phyloP scores from a whole-genome alignment of 441 rosid species.

The Heliophila coronopifolia region DNA sequence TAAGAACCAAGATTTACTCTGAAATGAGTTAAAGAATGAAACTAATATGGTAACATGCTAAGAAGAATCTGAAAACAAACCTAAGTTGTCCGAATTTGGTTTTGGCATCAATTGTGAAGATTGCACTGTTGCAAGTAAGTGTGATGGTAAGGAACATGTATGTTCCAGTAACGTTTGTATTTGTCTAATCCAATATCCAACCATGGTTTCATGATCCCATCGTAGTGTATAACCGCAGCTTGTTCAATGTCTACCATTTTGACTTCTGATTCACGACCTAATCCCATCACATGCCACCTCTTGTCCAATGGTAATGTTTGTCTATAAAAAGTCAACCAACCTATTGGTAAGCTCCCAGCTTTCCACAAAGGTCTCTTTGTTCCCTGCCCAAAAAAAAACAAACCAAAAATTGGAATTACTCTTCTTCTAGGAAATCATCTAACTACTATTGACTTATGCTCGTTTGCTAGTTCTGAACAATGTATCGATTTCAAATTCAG shows the following conservation, averaged over 20 bases:
- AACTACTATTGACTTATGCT: neutral
- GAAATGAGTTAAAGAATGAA: conserved; percentile 20
- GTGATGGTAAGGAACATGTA: conserved; percentile 46
- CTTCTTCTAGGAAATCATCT: conserved; percentile 4
- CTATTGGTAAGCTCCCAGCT: conserved; percentile 74
- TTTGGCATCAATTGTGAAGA: conserved; percentile 44
- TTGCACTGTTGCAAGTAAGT: conserved; percentile 74
- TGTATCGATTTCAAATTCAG: neutral
- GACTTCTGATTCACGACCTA: conserved; percentile 56
- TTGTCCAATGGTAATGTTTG: conserved; percentile 47
- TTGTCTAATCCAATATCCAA: conserved; percentile 52
- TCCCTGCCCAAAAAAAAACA: no score
- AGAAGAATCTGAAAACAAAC: conserved; percentile 19
- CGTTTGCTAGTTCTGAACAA: conserved; percentile 2
- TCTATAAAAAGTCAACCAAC: conserved; percentile 66
- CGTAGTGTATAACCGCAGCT: conserved; percentile 75
- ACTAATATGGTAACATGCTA: conserved; percentile 19
- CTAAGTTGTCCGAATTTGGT: conserved; percentile 1
- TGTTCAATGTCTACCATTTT: conserved; percentile 35
- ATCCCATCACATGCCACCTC: conserved; percentile 71
- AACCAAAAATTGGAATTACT: no score
- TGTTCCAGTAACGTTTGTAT: conserved; percentile 71
- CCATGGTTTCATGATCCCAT: conserved; percentile 90
- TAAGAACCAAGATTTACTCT: conserved; percentile 20
- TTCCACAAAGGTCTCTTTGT: conserved; percentile 39